phyloP scores from a whole-genome alignment of 225 moss, liverwort and hornwort genomes.

The Pseudoscleropodium purum region DNA sequence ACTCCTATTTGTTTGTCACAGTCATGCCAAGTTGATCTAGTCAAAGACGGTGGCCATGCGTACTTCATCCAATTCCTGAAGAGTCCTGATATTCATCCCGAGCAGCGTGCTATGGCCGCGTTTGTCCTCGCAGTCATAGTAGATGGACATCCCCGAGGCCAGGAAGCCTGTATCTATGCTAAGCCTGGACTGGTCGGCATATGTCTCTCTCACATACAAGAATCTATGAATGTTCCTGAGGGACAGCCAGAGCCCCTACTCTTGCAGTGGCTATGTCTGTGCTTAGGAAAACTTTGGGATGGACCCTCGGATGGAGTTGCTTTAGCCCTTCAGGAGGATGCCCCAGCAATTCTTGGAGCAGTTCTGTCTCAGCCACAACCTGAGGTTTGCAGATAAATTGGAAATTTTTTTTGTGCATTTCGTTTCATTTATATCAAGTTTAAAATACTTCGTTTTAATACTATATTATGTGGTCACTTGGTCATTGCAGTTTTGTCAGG shows the following conservation, averaged over 20 bases:
- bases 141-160: constrained; percentile 80
- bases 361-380: constrained; percentile 85
- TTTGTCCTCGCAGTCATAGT: constrained; percentile 95
- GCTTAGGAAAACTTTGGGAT: constrained; percentile 96
- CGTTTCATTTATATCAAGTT: neutral
- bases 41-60: constrained; percentile 87
- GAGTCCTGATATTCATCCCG: constrained; percentile 66
- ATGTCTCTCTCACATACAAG: constrained; percentile 68
- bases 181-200: constrained; percentile 57
- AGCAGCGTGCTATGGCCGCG: constrained; percentile 97
- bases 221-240: constrained; percentile 38
- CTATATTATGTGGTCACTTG: neutral
- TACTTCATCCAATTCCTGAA: constrained; percentile 94
- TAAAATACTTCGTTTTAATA: neutral
- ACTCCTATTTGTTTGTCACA: constrained; percentile 22
- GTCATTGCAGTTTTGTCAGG: neutral
- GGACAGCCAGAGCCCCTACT: constrained; percentile 70
- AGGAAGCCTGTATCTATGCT: constrained; percentile 74
- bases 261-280: constrained; percentile 90
- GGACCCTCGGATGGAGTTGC: constrained; percentile 58
- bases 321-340: constrained; percentile 56
- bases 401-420: neutral
- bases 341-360: constrained; percentile 54
- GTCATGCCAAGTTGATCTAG: constrained; percentile 97
- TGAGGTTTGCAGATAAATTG: constrained; percentile 42